A percentile compares a stretch with the other conserved stretches of the same genome.
Evolutionary conservation across 164 flowering plant species (phyloP).

Genomic region (Sextonia rubra): DNA sequence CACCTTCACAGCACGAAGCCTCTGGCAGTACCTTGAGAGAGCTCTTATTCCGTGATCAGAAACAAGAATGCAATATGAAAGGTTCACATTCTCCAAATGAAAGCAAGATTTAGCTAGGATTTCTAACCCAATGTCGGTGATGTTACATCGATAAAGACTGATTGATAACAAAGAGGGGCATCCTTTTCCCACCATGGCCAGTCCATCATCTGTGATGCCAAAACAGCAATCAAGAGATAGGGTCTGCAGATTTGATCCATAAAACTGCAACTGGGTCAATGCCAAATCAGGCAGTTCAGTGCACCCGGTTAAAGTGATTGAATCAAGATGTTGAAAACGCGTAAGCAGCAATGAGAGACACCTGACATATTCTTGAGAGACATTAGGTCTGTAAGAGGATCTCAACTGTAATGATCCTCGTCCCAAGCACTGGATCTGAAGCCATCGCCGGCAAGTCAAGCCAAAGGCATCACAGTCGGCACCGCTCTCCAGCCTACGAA

Average conservation of each 20-base stretch:
- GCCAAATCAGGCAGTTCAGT: constrained; percentile 50
- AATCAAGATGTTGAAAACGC: constrained; percentile 48
- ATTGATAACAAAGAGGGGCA: constrained; percentile 42
- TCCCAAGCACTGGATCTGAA: constrained; percentile 45
- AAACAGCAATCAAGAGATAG: constrained; percentile 59
- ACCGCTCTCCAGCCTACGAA: constrained; percentile 27
- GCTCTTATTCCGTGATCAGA: constrained; percentile 48
- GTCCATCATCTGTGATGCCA: constrained; percentile 49
- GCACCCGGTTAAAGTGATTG: constrained; percentile 61
- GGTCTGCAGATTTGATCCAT: constrained; percentile 40
- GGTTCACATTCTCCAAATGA: constrained; percentile 42
- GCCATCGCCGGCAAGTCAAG: constrained; percentile 66
- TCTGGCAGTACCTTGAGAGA: constrained; percentile 37
- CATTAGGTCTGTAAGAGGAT: constrained; percentile 34
- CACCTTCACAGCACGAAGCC: constrained; percentile 38
- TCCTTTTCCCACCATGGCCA: constrained; percentile 36
- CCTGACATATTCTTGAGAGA: constrained; percentile 1
- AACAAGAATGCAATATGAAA: constrained; percentile 44
- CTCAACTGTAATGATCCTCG: constrained; percentile 51
- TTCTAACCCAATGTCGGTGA: constrained; percentile 50
- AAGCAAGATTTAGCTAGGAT: constrained; percentile 43
- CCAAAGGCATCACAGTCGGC: constrained; percentile 66
- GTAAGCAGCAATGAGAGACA: constrained; percentile 37
- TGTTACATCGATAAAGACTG: constrained; percentile 54
- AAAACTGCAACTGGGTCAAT: constrained; percentile 26